phyloP scores from a whole-genome alignment of 2,329 filamentous ascomycete species.

The Ampelomyces quisqualis region DNA sequence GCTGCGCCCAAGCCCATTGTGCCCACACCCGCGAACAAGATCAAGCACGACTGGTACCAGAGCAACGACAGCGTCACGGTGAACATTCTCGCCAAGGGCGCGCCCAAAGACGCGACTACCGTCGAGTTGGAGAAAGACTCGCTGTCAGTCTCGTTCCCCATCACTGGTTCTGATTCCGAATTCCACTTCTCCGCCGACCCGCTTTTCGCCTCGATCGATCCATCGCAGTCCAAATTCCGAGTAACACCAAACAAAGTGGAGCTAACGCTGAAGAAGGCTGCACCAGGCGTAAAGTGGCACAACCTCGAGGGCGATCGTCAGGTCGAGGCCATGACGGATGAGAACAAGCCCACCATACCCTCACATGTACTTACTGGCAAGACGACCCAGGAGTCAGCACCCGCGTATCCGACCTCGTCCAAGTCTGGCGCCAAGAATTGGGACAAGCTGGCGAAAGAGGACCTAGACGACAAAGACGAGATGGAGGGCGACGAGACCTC shows the following conservation, averaged over 20 bases:
- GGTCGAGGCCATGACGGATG: constrained; percentile 9
- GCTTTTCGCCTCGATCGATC: constrained; percentile 66
- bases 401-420: constrained; percentile 83
- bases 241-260: constrained; percentile 81
- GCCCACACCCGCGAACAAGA: constrained; percentile 56
- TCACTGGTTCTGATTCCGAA: constrained; percentile 52
- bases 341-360: constrained; percentile 17
- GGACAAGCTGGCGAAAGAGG: constrained; percentile 70
- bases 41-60: constrained; percentile 71
- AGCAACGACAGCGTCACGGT: constrained; percentile 61
- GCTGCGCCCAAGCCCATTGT: constrained; percentile 30
- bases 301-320: constrained; percentile 51
- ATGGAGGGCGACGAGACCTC: constrained; percentile 66
- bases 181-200: constrained; percentile 66
- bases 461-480: constrained; percentile 56
- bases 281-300: constrained; percentile 67
- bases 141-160: constrained; percentile 61
- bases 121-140: constrained; percentile 55
- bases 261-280: constrained; percentile 68
- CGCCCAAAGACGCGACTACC: constrained; percentile 57
- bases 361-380: constrained; percentile 22
- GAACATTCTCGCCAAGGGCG: constrained; percentile 65
- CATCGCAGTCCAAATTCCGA: constrained; percentile 59
- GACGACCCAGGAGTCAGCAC: constrained; percentile 42
- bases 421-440: constrained; percentile 83